Base-by-base conservation (phyloP, 495 filamentous ascomycete species). In the Neurospora sp. region DNA sequence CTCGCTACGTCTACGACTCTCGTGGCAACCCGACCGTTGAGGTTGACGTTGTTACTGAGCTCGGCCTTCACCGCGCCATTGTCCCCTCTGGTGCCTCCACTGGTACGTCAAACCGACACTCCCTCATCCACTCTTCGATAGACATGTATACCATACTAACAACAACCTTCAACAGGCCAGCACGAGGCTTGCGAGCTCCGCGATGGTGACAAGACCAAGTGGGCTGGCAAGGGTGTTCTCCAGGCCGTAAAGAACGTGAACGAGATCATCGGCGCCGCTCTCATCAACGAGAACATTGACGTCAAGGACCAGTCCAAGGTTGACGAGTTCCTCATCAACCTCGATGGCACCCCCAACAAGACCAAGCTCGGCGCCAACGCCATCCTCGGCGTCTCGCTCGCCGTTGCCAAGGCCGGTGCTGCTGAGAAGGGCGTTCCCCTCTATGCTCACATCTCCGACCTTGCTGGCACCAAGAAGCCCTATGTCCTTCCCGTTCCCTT, bases 391-490 rank as follows among this genome's bases (percentile, higher is more conserved):
- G 96, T 98, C 84, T 91, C 88, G 84, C 86, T 99, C 85, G 96
- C 95, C 73, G 88, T 98, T 81, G 95, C 96, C 79, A 99, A 99
- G 90, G 96, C 96, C 76, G 96, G 93, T 77, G 96, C 96, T 79
- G 96, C 96, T 81, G 94, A 98, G 91, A 99, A 99, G 90, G 90
- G 90, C 77, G 91, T 99, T 72, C 96, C 96, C 76, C 92, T 99
- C 76, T 99, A 98, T 82, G 93, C 92, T 77, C 96, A 99, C 86
- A 90, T 99, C 83, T 97, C 96, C 80, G 96, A 98, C 84, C 92
- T 99, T 77, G 94, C 96, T 73, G 96, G 94, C 76, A 98, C 96
- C 84, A 98, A 98, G 92, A 97, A 99, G 92, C 96, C 96, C 80
- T 99, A 97, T 81, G 96, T 99, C 74, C 92, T 99, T 12, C 96